Base-by-base conservation (phyloP, 805 yeast species). In the Ogataea allantospora region DNA sequence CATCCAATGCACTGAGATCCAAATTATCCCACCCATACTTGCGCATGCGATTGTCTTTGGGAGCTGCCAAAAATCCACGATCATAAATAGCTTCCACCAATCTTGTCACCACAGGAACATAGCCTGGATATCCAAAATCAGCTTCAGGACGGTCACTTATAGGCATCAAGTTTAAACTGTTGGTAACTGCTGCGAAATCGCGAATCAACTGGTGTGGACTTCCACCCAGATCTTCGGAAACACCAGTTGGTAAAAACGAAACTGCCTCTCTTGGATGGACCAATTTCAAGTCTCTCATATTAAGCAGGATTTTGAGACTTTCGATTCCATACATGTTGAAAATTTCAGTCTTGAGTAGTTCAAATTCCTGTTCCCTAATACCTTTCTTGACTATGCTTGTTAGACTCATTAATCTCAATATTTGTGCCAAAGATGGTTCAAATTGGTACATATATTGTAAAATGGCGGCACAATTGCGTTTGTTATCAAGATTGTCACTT, bases 71-170 rank as follows among this genome's bases (percentile, higher is more conserved):
- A 40, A 75, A 72, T 18, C 74, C 71, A 28, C 89, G 63, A 33
- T 71, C 73, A 47, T 80, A 77, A n/a, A 83, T 68, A 14, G 78
- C 62, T 60, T 89, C 88, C 3, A 86, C 71, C 9, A 88, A 51
- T 43, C 97, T 68, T 3, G 80, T 70, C 2, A 77, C 64, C 4
- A 91, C 58, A 2, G 99, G 98, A 0, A 88, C 83, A 20, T 77
- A 83, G 0, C 95, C 93, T 5, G 96, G 83, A 43, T 84, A 78
- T 1, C 88, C 78, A 55, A 80, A 83, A 17, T 66, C 65, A 17
- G 80, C 77, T 36, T 71, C 67, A 30, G 58, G 38, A 61, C 58
- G 58, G 24, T 58, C 60, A 16, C 32, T 38, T 3, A 44, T 33
- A 20, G 86, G 77, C 58, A 74, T 65, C 50, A 77, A 55, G 41